Base-by-base conservation (phyloP, 169 alveolate species). In the Blepharisma undulans region DNA sequence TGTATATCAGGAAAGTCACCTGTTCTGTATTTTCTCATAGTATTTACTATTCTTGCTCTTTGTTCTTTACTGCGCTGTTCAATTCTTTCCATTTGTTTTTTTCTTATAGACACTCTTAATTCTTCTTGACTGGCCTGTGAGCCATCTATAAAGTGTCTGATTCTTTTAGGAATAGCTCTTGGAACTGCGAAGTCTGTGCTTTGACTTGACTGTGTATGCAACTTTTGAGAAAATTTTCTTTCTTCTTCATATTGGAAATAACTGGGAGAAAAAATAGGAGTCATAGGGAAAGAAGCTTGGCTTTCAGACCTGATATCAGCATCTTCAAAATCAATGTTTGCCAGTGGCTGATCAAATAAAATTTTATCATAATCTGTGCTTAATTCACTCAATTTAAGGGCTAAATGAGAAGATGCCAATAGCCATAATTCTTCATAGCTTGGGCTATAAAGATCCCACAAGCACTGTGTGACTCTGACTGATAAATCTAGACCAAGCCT, bases 1-100 rank as follows among this genome's bases (percentile, higher is more conserved):
- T 92, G 82, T 59, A 97, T 96, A 92, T 97, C 98, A 18, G 98
- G 98, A 18, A 97, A 88, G 74, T 97, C 98, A 36, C 98, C 98
- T 25, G 87, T 93, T 87, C 98, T 92, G 89, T 97, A 96, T 74
- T 92, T 92, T 87, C 98, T 92, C 76, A 94, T 93, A 60, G 93
- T 48, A 32, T 92, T 91, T 30, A 94, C 88, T 92, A 93, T 91
- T 77, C 93, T 86, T 76, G 90, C 93, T 90, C 92, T 85, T 22
- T 90, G 91, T 60, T 93, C 92, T 34, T 90, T 91, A 91, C 92
- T 88, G 82, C 94, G 92, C 61, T 86, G 76, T 6, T 60, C 77
- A 22, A 92, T 72, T 86, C 86, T 88, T 96, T 95, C 81, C 91
- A 93, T 81, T 89, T 90, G 91, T 85, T 90, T 80, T 94, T 93